Conservation (phyloP, 306 rosid species). For the Adenanthera pavonina region DNA sequence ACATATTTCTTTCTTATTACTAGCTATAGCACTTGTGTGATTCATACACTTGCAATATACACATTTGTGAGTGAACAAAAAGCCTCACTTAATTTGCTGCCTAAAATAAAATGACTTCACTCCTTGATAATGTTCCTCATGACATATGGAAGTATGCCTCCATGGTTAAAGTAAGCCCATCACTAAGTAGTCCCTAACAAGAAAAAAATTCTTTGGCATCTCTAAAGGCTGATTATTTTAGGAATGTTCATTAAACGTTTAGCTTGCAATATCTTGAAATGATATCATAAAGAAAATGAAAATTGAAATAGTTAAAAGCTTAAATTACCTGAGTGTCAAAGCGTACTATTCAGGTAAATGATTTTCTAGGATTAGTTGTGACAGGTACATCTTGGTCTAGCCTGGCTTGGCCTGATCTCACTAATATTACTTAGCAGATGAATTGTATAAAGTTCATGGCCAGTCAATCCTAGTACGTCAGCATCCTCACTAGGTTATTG, state of each 20-base stretch:
- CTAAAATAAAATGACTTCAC: conserved; percentile 39
- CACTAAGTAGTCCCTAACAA: conserved; percentile 40
- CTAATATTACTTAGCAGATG: conserved; percentile 74
- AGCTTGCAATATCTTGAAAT: background rate
- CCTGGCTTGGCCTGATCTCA: conserved; percentile 84
- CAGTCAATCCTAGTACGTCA: conserved; percentile 82
- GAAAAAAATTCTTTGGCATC: background rate
- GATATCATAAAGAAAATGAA: background rate
- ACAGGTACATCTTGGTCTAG: conserved; percentile 92
- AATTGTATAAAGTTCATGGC: conserved; percentile 83
- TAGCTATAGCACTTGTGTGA: too few relatives aligned
- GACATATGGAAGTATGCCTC: too few relatives aligned
- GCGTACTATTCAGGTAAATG: conserved; percentile 81
- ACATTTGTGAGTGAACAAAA: too few relatives aligned
- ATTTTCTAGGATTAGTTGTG: conserved; percentile 77
- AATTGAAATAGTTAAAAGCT: background rate
- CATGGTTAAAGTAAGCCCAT: conserved; percentile 73
- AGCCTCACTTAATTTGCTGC: too few relatives aligned
- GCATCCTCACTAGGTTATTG: conserved; percentile 93
- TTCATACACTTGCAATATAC: too few relatives aligned
- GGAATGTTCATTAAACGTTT: too few relatives aligned
- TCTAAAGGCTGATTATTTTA: background rate
- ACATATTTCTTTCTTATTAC: too few relatives aligned
- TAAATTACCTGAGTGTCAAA: conserved; percentile 87
- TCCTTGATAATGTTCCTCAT: conserved; percentile 45